phyloP scores from a whole-genome alignment of 2,329 filamentous ascomycete species.

The Atkinsonella hypoxylon region DNA sequence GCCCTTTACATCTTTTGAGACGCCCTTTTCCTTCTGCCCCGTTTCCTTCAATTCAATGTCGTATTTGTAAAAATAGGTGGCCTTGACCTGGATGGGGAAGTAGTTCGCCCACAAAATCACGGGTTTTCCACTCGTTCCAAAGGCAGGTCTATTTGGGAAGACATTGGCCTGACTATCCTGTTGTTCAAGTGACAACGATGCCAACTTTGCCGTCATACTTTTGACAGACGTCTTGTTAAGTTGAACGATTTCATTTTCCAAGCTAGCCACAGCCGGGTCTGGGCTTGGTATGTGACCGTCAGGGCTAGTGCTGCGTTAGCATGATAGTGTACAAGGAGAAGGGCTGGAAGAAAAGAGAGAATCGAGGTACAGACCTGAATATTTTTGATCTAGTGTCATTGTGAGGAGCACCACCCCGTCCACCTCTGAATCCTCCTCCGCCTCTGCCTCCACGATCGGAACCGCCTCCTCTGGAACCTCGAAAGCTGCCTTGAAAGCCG shows the following conservation, averaged over 20 bases:
- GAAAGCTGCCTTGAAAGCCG: slow-evolving; percentile 5
- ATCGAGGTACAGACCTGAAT: slow-evolving; percentile 9
- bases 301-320: slow-evolving; percentile 11
- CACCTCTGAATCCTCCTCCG: slow-evolving; percentile 6
- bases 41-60: slow-evolving; percentile 28
- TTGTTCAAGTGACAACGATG: slow-evolving; percentile 18
- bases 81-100: slow-evolving; percentile 31
- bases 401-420: slow-evolving; percentile 13
- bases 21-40: slow-evolving; percentile 20
- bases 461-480: slow-evolving; percentile 9
- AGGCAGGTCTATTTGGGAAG: slow-evolving; percentile 38
- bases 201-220: slow-evolving; percentile 24
- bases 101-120: slow-evolving; percentile 44
- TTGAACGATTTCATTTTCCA: slow-evolving; percentile 30
- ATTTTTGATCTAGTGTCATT: slow-evolving; percentile 10
- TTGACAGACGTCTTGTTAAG: slow-evolving; percentile 16
- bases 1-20: slow-evolving; percentile 24
- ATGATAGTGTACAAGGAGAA: not conserved
- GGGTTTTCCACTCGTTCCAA: slow-evolving; percentile 29
- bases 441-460: slow-evolving; percentile 8
- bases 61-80: slow-evolving; percentile 31
- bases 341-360: not conserved
- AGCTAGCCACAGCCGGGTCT: slow-evolving; percentile 18
- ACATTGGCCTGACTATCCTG: slow-evolving; percentile 12
- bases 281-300: slow-evolving; percentile 10